These are phyloP conservation scores for Stemphylium lycopersici DNA, from an alignment of 2,329 filamentous ascomycete genomes.

Conservation along the genomic window DNA sequence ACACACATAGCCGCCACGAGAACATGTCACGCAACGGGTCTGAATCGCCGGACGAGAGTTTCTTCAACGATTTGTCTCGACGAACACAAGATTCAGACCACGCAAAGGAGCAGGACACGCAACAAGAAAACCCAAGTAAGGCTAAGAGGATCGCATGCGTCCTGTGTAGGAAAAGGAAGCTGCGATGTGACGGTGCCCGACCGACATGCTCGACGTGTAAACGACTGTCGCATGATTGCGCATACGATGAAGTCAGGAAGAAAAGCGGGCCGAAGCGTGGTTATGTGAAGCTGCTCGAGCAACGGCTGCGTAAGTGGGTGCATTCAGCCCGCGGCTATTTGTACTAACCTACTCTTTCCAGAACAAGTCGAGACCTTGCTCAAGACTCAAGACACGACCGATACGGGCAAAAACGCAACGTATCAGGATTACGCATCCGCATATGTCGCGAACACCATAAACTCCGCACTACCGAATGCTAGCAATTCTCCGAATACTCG, in stretches of 20 bases:
- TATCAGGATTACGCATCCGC: slow-evolving; percentile 35
- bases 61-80: slow-evolving; percentile 64
- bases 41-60: slow-evolving; percentile 53
- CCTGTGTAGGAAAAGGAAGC: slow-evolving; percentile 88
- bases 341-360: slow-evolving; percentile 48
- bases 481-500: slow-evolving; percentile 24
- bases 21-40: slow-evolving; percentile 39
- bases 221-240: slow-evolving; percentile 83
- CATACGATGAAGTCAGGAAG: slow-evolving; percentile 89
- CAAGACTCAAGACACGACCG: slow-evolving; percentile 72
- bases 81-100: slow-evolving; percentile 46
- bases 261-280: slow-evolving; percentile 95
- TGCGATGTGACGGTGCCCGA: slow-evolving; percentile 84
- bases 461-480: slow-evolving; percentile 30
- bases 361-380: slow-evolving; percentile 92
- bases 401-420: slow-evolving; percentile 34
- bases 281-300: slow-evolving; percentile 93
- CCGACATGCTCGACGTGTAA: slow-evolving; percentile 90
- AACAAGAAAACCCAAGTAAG: slow-evolving; percentile 53
- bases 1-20: slow-evolving; percentile 11
- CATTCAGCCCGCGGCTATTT: slow-evolving; percentile 1
- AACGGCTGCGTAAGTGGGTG: slow-evolving; percentile 76
- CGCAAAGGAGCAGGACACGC: slow-evolving; percentile 51
- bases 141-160: slow-evolving; percentile 93
- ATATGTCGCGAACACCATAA: slow-evolving; percentile 42